Percentiles rank a stretch among this genome's conserved stretches.
Evolutionary conservation across 2,329 filamentous ascomycete genomes (phyloP).

Genomic region (Cercospora sesami): DNA sequence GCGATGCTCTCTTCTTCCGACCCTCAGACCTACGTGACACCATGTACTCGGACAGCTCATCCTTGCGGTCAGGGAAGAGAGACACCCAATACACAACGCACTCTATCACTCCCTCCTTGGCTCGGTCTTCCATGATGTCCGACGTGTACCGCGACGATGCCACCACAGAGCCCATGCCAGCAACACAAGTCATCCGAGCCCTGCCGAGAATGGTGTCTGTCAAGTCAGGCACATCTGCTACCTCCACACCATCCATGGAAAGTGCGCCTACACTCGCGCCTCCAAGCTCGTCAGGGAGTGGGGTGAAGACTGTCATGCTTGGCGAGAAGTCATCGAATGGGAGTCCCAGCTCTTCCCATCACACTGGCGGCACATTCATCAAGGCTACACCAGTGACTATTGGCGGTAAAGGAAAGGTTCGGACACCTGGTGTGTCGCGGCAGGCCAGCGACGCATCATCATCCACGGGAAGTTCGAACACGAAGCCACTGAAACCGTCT

Average conservation of each 20-base stretch:
- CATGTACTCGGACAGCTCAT: constrained; percentile 76
- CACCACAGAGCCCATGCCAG: constrained; percentile 73
- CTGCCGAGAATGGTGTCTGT: constrained; percentile 94
- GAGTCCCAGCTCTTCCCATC: constrained; percentile 40
- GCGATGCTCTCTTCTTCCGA: constrained; percentile 90
- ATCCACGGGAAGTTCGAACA: constrained; percentile 27
- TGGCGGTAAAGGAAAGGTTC: constrained; percentile 39
- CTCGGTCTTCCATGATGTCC: constrained; percentile 69
- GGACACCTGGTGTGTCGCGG: constrained; percentile 34
- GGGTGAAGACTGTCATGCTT: constrained; percentile 41
- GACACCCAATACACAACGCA: constrained; percentile 45
- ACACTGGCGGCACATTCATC: constrained; percentile 34
- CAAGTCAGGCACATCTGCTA: constrained; percentile 47
- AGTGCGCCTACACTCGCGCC: constrained; percentile 19
- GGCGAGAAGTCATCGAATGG: constrained; percentile 36
- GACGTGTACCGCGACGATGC: constrained; percentile 93
- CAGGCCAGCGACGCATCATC: constrained; percentile 29
- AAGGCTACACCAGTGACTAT: constrained; percentile 51
- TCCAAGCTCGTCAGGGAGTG: constrained; percentile 16
- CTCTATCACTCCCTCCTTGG: constrained; percentile 53
- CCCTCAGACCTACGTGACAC: constrained; percentile 88
- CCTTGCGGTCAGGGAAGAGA: constrained; percentile 40
- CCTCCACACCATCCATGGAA: constrained; percentile 18
- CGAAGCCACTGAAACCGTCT: constrained; percentile 34
- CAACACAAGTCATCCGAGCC: constrained; percentile 81